Base-by-base conservation (phyloP, 2,329 filamentous ascomycete species). In the Clathrospora elynae region DNA sequence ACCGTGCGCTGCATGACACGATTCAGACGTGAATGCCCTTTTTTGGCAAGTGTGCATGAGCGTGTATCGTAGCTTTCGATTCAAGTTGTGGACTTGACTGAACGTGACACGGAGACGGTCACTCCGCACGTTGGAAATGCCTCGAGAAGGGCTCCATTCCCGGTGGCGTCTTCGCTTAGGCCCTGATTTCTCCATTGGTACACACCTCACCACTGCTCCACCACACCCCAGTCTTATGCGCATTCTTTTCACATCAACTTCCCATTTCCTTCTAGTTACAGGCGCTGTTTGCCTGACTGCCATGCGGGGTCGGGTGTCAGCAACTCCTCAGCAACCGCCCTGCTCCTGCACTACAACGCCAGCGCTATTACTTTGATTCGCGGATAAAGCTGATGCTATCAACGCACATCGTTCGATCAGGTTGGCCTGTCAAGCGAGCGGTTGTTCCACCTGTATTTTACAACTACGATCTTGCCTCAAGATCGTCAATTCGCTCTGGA, bases 101-200 rank as follows among this genome's bases (percentile, higher is more conserved):
- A 35, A 35, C 14, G n/a, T 13, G 22, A 26, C 32, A 42, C 38
- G 32, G 22, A 26, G 25, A 35, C 32, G 10, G 12, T n/a, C 22
- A 17, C 37, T 46, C 38, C 28, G 33, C 13, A 16, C 17, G 10
- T 17, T 17, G 8, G 19, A 25, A 17, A 23, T 30, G 30, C 33
- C 23, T 31, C 28, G 43, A 28, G 38, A 37, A 46, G 38, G 18
- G 17, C 20, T 31, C 17, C 36, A 23, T 26, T n/a, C n/a, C n/a
- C n/a, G n/a, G n/a, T 30, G 41, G 26, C 29, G 31, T 26, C 5
- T 13, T 46, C 31, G 42, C 25, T 45, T 41, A 26, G 13, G 25
- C 20, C 36, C 17, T 20, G 30, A 30, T 30, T 35, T 23, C 42
- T 35, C 42, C 36, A 36, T 31, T 26, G 12, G 30, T 29, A 22